Percentiles rank a stretch among this genome's conserved stretches.
phyloP scores from a whole-genome alignment of 2,329 filamentous ascomycete genomes.

The Clonostachys byssicola region DNA sequence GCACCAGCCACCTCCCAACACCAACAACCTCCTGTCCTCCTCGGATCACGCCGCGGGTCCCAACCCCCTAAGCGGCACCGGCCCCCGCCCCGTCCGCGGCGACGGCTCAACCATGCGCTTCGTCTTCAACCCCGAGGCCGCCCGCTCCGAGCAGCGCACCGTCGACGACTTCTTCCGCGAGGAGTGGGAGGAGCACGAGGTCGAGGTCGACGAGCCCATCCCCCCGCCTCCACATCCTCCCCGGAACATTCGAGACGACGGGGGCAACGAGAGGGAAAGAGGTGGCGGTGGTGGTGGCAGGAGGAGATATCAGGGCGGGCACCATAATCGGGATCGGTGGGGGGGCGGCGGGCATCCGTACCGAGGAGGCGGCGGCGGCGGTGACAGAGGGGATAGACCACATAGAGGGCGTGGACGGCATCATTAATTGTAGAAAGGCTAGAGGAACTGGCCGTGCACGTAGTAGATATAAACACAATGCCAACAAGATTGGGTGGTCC shows the following conservation, averaged over 20 bases:
- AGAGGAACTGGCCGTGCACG: no score
- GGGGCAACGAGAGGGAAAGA: slow-evolving; percentile 1
- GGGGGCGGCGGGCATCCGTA: background rate
- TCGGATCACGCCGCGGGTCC: background rate
- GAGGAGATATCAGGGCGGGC: slow-evolving; percentile 9
- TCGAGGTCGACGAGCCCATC: slow-evolving; percentile 69
- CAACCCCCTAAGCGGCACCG: slow-evolving; percentile 2
- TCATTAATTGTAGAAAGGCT: no score
- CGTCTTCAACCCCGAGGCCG: slow-evolving; percentile 77
- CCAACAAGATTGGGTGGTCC: no score
- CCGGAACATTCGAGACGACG: slow-evolving; percentile 7
- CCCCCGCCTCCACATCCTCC: slow-evolving; percentile 15
- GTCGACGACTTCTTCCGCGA: slow-evolving; percentile 67
- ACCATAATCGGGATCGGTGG: background rate
- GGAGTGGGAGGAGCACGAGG: slow-evolving; percentile 72
- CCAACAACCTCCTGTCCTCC: background rate
- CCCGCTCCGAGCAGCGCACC: slow-evolving; percentile 63
- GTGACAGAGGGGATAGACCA: background rate
- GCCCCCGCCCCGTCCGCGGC: slow-evolving; percentile 10
- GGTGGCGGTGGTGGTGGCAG: slow-evolving; percentile 8
- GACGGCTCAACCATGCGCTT: slow-evolving; percentile 73
- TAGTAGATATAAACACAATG: no score
- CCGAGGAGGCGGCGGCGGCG: background rate
- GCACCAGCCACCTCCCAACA: background rate
- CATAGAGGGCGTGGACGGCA: background rate